phyloP scores from a whole-genome alignment of 2,329 filamentous ascomycete species.

The Teratosphaeria destructans region DNA sequence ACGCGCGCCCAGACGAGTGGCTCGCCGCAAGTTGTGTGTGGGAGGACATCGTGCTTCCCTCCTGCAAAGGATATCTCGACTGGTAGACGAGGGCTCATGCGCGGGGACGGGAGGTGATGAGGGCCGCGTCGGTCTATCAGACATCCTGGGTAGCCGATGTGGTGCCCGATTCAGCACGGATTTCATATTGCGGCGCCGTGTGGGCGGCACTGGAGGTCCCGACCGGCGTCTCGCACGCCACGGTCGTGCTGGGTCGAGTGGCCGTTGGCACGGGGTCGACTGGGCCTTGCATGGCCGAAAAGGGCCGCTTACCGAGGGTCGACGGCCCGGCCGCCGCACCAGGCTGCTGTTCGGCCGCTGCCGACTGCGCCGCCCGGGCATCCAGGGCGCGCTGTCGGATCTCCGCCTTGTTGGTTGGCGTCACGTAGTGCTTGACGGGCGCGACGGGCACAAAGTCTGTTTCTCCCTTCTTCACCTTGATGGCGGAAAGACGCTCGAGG shows the following conservation, averaged over 20 bases:
- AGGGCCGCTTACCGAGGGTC: not conserved
- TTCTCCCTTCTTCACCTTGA: constrained; percentile 33
- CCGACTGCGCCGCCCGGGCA: not conserved
- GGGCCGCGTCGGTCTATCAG: not conserved
- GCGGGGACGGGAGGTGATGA: not conserved
- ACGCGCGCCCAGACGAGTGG: no score
- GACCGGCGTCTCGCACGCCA: not conserved
- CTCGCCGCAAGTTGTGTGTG: no score
- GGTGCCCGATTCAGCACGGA: not conserved
- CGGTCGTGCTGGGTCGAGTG: not conserved
- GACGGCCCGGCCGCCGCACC: not conserved
- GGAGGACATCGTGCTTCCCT: no score
- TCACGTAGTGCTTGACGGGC: constrained; percentile 15
- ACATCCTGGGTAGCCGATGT: not conserved
- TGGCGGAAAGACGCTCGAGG: constrained; percentile 29
- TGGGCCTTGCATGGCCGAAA: not conserved
- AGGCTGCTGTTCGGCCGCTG: not conserved
- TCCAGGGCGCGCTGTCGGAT: constrained; percentile 5
- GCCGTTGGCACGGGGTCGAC: not conserved
- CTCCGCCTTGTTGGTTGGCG: constrained; percentile 12
- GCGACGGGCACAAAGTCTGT: constrained; percentile 22
- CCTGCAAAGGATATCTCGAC: not conserved
- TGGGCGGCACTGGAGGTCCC: not conserved
- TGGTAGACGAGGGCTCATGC: not conserved
- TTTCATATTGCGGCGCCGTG: not conserved